These are phyloP conservation scores for Chiua virens DNA, from an alignment of 768 basidiomycete species.

Conservation along the genomic window DNA sequence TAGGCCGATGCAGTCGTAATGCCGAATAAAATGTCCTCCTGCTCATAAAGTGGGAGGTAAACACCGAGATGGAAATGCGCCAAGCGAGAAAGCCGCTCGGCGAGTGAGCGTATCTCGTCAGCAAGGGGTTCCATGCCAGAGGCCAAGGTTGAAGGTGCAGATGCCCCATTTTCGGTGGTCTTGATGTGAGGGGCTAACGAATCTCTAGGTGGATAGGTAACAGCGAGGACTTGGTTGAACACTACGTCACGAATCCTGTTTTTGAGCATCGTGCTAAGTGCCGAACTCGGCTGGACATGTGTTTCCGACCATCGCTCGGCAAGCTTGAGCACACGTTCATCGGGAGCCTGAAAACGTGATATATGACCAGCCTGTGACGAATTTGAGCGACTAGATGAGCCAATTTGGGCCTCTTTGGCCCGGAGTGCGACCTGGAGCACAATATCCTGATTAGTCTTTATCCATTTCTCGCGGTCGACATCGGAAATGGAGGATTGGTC, in stretches of 20 bases:
- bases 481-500: slow-evolving; percentile 26
- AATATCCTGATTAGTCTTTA: slow-evolving; percentile 58
- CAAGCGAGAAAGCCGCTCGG: slow-evolving; percentile 70
- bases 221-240: slow-evolving; percentile 56
- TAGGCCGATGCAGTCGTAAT: slow-evolving; percentile 18
- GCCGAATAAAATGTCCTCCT: slow-evolving; percentile 42
- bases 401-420: slow-evolving; percentile 47
- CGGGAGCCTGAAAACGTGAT: slow-evolving; percentile 36
- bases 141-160: slow-evolving; percentile 24
- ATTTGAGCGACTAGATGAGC: slow-evolving; percentile 24
- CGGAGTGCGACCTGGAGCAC: slow-evolving; percentile 76
- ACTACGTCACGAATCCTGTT: slow-evolving; percentile 64
- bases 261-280: slow-evolving; percentile 60
- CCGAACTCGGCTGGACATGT: slow-evolving; percentile 60
- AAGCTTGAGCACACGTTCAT: slow-evolving; percentile 52
- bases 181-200: slow-evolving; percentile 31
- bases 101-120: slow-evolving; percentile 64
- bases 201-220: slow-evolving; percentile 50
- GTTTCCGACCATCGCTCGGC: slow-evolving; percentile 72
- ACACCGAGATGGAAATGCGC: slow-evolving; percentile 73
- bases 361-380: slow-evolving; percentile 28
- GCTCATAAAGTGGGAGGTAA: slow-evolving; percentile 76
- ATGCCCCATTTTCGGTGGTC: slow-evolving; percentile 21
- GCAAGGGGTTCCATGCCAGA: slow-evolving; percentile 72
- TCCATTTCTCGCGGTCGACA: slow-evolving; percentile 53